These are phyloP conservation scores for Chalciporus pseudorubinellus DNA, from an alignment of 768 basidiomycete genomes.

Conservation along the genomic window DNA sequence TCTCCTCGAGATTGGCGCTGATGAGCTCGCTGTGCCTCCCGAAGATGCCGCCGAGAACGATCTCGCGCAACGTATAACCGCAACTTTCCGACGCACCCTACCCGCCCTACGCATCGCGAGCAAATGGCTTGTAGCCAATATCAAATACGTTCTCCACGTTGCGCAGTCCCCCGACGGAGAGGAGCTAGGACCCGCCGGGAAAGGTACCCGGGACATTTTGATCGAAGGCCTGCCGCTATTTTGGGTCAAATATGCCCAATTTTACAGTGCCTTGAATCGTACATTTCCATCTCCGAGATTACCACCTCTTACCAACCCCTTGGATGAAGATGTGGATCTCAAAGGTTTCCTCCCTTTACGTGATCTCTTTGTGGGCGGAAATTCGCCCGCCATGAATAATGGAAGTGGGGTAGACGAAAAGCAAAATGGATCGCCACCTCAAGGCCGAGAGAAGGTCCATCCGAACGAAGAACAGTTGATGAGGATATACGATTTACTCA, in stretches of 20 bases:
- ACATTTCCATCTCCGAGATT: slow-evolving; percentile 69
- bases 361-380: slow-evolving; percentile 46
- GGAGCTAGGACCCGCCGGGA: slow-evolving; percentile 8
- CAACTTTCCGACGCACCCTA: slow-evolving; percentile 78
- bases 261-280: slow-evolving; percentile 55
- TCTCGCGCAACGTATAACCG: slow-evolving; percentile 81
- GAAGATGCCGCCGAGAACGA: slow-evolving; percentile 55
- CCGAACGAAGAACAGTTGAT: slow-evolving; percentile 96
- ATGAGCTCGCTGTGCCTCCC: slow-evolving; percentile 56
- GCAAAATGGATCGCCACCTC: slow-evolving; percentile 22
- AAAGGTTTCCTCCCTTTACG: slow-evolving; percentile 83
- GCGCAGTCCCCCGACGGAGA: slow-evolving; percentile 31
- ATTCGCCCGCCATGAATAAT: slow-evolving; percentile 7
- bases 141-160: slow-evolving; percentile 58
- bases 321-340: slow-evolving; percentile 92
- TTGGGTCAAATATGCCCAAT: slow-evolving; percentile 70
- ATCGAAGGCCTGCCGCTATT: slow-evolving; percentile 49
- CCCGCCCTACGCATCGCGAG: slow-evolving; percentile 84
- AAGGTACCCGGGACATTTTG: slow-evolving; percentile 17
- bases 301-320: slow-evolving; percentile 52
- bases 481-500: slow-evolving; percentile 83
- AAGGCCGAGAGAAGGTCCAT: slow-evolving; percentile 53
- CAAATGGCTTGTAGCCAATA: slow-evolving; percentile 85
- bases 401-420: slow-evolving; percentile 24
- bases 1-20: slow-evolving; percentile 63